Evolutionary conservation across 495 filamentous ascomycete species (phyloP).

Genomic region (Penicillium silybi): DNA sequence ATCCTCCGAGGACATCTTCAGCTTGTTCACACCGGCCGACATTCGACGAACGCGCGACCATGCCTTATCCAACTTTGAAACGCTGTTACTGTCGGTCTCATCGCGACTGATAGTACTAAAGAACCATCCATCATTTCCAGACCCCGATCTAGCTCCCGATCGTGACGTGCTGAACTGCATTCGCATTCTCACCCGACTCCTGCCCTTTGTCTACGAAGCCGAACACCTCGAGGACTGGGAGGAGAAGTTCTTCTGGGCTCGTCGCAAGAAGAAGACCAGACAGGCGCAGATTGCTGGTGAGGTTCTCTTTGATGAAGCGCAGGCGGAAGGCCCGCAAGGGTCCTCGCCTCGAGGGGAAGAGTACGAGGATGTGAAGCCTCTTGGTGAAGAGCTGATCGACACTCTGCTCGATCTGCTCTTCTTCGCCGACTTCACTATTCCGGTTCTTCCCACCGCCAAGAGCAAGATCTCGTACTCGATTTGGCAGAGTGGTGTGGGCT

Average conservation of each 20-base stretch:
- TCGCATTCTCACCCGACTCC: constrained; percentile 81
- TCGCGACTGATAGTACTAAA: constrained; percentile 76
- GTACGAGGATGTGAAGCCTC: constrained; percentile 78
- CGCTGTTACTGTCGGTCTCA: constrained; percentile 75
- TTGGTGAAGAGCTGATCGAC: constrained; percentile 93
- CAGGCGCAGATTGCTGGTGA: constrained; percentile 56
- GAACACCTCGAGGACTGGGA: constrained; percentile 87
- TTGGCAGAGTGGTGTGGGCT: constrained; percentile 97
- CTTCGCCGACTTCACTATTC: constrained; percentile 84
- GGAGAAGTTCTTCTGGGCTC: constrained; percentile 86
- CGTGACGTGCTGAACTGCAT: constrained; percentile 91
- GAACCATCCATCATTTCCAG: constrained; percentile 86
- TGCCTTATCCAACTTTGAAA: constrained; percentile 86
- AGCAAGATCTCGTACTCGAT: constrained; percentile 88
- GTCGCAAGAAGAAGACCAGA: constrained; percentile 60
- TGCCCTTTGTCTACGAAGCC: constrained; percentile 90
- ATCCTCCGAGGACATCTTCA: constrained; percentile 93
- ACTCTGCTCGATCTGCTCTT: constrained; percentile 87
- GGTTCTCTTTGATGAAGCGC: constrained; percentile 81
- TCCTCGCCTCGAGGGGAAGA: constrained; percentile 49
- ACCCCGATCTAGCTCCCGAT: constrained; percentile 84
- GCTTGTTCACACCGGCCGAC: constrained; percentile 89
- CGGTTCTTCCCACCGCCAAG: constrained; percentile 59
- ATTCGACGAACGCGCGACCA: constrained; percentile 87
- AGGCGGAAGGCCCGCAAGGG: constrained; percentile 46